These are phyloP conservation scores for Fusarium sp. DNA, from an alignment of 2,329 filamentous ascomycete species.

Conservation along the genomic window DNA sequence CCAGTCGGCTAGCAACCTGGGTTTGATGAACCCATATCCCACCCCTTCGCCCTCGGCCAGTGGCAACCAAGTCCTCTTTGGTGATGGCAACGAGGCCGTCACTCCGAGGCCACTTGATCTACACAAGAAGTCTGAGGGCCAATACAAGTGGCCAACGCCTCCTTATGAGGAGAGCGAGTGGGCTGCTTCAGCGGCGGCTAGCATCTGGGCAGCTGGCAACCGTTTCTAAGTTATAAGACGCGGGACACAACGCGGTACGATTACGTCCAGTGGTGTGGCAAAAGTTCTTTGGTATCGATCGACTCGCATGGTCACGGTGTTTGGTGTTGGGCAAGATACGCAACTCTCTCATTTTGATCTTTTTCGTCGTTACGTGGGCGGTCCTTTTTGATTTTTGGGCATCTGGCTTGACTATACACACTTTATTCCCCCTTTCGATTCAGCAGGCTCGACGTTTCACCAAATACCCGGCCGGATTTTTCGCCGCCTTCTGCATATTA, in stretches of 20 bases:
- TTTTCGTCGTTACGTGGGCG: slow-evolving; percentile 35
- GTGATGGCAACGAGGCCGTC: slow-evolving; percentile 70
- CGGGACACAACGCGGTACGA: slow-evolving; percentile 19
- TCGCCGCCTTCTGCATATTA: slow-evolving; percentile 39
- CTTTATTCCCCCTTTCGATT: slow-evolving; percentile 45
- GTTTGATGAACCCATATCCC: slow-evolving; percentile 69
- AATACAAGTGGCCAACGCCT: slow-evolving; percentile 91
- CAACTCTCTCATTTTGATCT: slow-evolving; percentile 30
- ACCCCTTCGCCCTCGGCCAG: slow-evolving; percentile 84
- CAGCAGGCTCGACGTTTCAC: slow-evolving; percentile 36
- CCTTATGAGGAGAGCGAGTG: slow-evolving; percentile 95
- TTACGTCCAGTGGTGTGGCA: slow-evolving; percentile 41
- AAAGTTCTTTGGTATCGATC: slow-evolving; percentile 42
- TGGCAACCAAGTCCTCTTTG: slow-evolving; percentile 80
- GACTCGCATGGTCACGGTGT: slow-evolving; percentile 45
- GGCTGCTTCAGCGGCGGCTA: slow-evolving; percentile 84
- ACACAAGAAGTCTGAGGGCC: slow-evolving; percentile 64
- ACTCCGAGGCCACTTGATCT: slow-evolving; percentile 80
- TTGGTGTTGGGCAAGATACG: slow-evolving; percentile 43
- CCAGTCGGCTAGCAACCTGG: slow-evolving; percentile 74
- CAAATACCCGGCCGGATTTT: slow-evolving; percentile 45
- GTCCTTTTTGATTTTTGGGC: slow-evolving; percentile 38
- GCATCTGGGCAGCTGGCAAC: slow-evolving; percentile 80
- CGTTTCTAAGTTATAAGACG: slow-evolving; percentile 60
- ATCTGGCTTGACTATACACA: slow-evolving; percentile 44